A percentile compares a stretch with the other conserved stretches of the same genome.
These are phyloP conservation scores for Lachancea nothofagi DNA, from an alignment of 805 yeast genomes.

Conservation along the genomic window DNA sequence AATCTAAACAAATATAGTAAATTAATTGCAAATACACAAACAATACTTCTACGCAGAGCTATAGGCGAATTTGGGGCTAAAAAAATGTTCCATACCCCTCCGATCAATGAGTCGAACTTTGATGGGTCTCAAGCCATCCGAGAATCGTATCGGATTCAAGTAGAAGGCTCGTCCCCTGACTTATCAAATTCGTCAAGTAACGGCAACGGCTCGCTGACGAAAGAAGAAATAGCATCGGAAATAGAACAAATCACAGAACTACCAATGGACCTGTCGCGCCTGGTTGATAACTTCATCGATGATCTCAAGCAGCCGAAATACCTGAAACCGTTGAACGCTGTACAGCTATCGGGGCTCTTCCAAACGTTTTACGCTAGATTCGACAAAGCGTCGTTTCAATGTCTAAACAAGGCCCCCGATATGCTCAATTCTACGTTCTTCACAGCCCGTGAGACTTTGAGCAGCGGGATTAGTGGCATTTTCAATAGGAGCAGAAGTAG, in stretches of 20 bases:
- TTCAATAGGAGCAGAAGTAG: conserved; percentile 33
- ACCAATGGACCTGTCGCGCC: conserved; percentile 25
- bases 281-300: conserved; percentile 26
- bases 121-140: conserved; percentile 24
- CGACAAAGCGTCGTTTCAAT: conserved; percentile 29
- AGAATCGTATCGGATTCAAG: conserved; percentile 22
- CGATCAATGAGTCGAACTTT: conserved; percentile 25
- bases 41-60: too few species aligned
- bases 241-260: conserved; percentile 16
- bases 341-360: conserved; percentile 28
- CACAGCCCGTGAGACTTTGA: conserved; percentile 27
- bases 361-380: conserved; percentile 29
- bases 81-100: conserved; percentile 28
- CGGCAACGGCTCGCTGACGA: conserved; percentile 11
- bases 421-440: conserved; percentile 13
- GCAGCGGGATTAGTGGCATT: conserved; percentile 33
- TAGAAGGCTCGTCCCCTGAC: conserved; percentile 6
- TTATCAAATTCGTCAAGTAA: conserved; percentile 7
- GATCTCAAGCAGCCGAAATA: conserved; percentile 35
- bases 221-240: conserved; percentile 24
- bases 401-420: conserved; percentile 11
- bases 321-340: conserved; percentile 25
- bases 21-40: too few species aligned
- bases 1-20: too few species aligned
- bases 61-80: too few species aligned